Evolutionary conservation across 2,329 filamentous ascomycete genomes (phyloP), one percentile per base, ranked within the genome.

Genomic region (Harringtonia aguacate): DNA sequence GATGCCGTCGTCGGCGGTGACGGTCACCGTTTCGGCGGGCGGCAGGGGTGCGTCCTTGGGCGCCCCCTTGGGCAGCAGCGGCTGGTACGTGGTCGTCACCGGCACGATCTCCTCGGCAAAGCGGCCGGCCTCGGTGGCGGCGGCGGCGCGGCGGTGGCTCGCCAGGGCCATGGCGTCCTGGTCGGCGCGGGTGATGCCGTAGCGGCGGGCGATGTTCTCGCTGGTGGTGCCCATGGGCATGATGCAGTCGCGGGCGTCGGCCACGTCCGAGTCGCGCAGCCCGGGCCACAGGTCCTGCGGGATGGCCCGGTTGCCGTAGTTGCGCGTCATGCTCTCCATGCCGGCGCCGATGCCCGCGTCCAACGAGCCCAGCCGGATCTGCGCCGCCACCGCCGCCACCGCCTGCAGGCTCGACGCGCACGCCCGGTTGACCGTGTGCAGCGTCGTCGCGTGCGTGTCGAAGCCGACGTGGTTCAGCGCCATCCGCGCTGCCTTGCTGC

Each of bases 301-400:
- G 36, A 95, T 92, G n/a, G 89, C 89, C 46, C 79, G 70, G 22
- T 70, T 78, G 41, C 81, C 88, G 63, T 95, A 95, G 65, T 95
- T 95, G 52, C 83, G 69, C 50, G 86, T 94, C 89, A 95, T 95
- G 66, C 84, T 90, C 73, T 95, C 89, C 85, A 94, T 95, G 27
- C 89, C 89, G 2, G 85, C 89, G 10, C 81, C 89, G 49, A 95
- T 78, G 47, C 86, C 89, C 0, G 73, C 70, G 49, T 80, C 75
- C 41, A 90, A 83, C 53, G 77, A 74, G 2, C 84, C 87, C 0
- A 75, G 70, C n/a, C 78, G 74, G 53, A 95, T 92, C 49, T 81
- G 73, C 46, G 83, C 79, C 6, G 85, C 84, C 4, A 94, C 70
- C 14, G 71, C 67, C 1, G 86, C 82, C 41, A 95, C 82, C 22